Evolutionary conservation across 2,329 filamentous ascomycete genomes (phyloP), one percentile per base, ranked within the genome.

Genomic region (Rhinocladiella similis): DNA sequence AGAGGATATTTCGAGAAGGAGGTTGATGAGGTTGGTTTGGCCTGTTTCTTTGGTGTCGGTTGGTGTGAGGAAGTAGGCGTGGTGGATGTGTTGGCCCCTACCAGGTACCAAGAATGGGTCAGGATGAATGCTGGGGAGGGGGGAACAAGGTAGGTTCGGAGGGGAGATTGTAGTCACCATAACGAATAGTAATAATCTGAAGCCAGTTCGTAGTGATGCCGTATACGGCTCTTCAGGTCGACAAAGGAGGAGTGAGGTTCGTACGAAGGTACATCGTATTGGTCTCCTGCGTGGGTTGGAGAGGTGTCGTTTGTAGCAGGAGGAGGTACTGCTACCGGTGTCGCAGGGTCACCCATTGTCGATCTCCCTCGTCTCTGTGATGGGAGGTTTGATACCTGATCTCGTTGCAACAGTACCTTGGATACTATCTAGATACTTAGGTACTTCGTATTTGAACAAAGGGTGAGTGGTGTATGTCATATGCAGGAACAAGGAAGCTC

Each of bases 51-150:
- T 85, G 61, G 76, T 79, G 60, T 83, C 80, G 16, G 64, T 71
- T 0, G 54, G 47, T 2, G 75, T 75, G 20, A 79, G 75, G 74
- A 83, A 86, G 67, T 85, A 84, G 52, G 83, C 83, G 61, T 86
- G 83, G 66, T 85, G 83, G 65, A 85, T 85, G 64, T 85, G 83
- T 66, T 84, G 82, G 52, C 83, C 83, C 82, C 81, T 84, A 36
- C 25, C 43, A 27, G 16, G 13, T 43, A 43, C 22, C 41, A 20
- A 13, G 22, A 16, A 12, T 10, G 18, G 16, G 42, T 33, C 10
- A 33, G 29, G 10, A 33, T 33, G 29, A 53, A 39, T 12, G 19
- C 59, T 59, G 19, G 20, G n/a, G 42, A n/a, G 41, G 4, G 46
- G 14, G 19, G 20, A 4, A 19, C 5, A 29, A 39, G 25, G 47